These are phyloP conservation scores for Ogataea pignaliae DNA, from an alignment of 805 yeast genomes.

Conservation along the genomic window DNA sequence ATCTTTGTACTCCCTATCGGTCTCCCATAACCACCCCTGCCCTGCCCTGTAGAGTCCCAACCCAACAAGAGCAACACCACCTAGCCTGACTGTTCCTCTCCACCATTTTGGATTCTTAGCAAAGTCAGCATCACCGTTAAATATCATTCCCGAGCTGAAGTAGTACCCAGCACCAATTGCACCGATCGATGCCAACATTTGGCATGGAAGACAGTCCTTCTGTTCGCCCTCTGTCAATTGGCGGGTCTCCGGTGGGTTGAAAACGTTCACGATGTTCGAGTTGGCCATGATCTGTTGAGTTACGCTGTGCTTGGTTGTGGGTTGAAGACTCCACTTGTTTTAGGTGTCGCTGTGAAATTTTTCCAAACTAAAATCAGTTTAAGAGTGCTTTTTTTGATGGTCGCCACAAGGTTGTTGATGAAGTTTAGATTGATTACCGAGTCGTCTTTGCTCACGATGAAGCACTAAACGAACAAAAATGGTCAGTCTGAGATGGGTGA, in stretches of 20 bases:
- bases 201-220: conserved; percentile 64
- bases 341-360: too few species aligned
- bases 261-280: conserved; percentile 50
- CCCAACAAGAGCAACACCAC: conserved; percentile 51
- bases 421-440: too few species aligned
- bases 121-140: conserved; percentile 35
- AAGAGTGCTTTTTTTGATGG: too few species aligned
- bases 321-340: too few species aligned
- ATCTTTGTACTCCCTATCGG: conserved; percentile 25
- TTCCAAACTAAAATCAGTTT: too few species aligned
- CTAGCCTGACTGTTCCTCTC: conserved; percentile 46
- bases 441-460: too few species aligned
- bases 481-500: too few species aligned
- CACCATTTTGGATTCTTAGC: conserved; percentile 56
- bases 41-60: conserved; percentile 62
- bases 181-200: conserved; percentile 56
- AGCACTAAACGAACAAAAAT: too few species aligned
- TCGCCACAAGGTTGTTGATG: too few species aligned
- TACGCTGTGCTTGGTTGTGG: too few species aligned
- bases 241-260: conserved; percentile 45
- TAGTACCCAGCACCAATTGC: conserved; percentile 60
- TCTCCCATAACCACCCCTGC: conserved; percentile 57
- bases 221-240: conserved; percentile 38
- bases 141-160: conserved; percentile 52
- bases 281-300: background rate